Percentiles rank a stretch among this genome's conserved stretches.
phyloP scores from a whole-genome alignment of 1,139 yeast species.

The Geotrichum europaeum region DNA sequence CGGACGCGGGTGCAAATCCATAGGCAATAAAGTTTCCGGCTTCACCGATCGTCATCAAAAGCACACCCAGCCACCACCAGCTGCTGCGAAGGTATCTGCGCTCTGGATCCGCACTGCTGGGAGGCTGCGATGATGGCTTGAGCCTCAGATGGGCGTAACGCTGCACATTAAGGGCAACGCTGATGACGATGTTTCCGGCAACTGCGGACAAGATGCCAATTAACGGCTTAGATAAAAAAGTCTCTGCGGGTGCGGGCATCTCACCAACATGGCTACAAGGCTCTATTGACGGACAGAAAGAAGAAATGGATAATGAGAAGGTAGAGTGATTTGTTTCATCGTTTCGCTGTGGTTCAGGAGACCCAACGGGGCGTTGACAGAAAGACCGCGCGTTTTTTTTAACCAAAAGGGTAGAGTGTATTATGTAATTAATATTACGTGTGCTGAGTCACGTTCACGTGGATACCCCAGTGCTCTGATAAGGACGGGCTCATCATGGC shows the following conservation, averaged over 20 bases:
- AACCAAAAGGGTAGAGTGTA: background rate
- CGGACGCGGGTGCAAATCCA: conserved; percentile 43
- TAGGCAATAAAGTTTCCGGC: conserved; percentile 43
- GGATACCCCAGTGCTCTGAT: background rate
- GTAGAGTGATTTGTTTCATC: background rate
- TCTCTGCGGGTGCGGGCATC: background rate
- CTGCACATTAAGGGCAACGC: conserved; percentile 38
- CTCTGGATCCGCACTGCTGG: conserved; percentile 5
- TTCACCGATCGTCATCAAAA: conserved; percentile 41
- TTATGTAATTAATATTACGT: background rate
- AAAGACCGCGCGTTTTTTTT: background rate
- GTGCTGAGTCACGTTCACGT: background rate
- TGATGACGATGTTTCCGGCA: conserved; percentile 36
- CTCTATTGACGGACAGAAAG: background rate
- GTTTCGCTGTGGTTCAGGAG: background rate
- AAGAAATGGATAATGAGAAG: background rate
- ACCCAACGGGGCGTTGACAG: background rate
- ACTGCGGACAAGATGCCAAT: conserved; percentile 25
- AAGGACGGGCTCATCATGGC: background rate
- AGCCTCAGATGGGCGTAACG: conserved; percentile 31
- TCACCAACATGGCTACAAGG: background rate
- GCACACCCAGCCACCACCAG: conserved; percentile 40
- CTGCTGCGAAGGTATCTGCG: conserved; percentile 26
- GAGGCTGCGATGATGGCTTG: conserved; percentile 13
- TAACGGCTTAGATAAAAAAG: background rate